Evolutionary conservation across 2,329 filamentous ascomycete genomes (phyloP).

Genomic region (Ustulina deusta): DNA sequence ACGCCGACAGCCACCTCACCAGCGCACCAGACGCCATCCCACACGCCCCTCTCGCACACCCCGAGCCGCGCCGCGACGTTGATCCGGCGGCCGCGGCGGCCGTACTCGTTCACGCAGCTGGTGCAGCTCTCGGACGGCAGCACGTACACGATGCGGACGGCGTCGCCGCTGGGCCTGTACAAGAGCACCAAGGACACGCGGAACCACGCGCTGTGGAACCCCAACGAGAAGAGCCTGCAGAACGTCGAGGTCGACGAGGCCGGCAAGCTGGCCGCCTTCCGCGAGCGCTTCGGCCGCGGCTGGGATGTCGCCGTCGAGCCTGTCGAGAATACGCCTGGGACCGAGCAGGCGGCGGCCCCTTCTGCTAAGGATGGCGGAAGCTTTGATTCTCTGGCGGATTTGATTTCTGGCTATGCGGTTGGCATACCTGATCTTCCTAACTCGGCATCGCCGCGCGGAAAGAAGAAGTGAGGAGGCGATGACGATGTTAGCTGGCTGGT

Average conservation of each 20-base stretch:
- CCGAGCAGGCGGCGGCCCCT: constrained; percentile 29
- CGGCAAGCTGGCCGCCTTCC: constrained; percentile 86
- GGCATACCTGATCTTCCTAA: constrained; percentile 19
- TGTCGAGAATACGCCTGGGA: constrained; percentile 44
- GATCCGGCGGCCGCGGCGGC: constrained; percentile 86
- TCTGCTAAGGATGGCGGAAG: constrained; percentile 46
- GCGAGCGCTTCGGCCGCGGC: constrained; percentile 82
- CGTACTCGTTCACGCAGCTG: constrained; percentile 98
- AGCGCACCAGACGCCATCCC: constrained; percentile 33
- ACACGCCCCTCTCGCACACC: constrained; percentile 51
- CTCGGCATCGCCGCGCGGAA: constrained; percentile 52
- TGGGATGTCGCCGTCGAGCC: constrained; percentile 71
- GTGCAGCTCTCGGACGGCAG: constrained; percentile 92
- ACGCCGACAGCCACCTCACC: constrained; percentile 38
- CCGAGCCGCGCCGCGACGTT: constrained; percentile 87
- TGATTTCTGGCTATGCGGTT: constrained; percentile 63
- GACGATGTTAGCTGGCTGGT: background rate
- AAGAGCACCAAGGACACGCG: constrained; percentile 81
- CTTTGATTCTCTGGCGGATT: constrained; percentile 59
- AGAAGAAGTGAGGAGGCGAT: constrained; percentile 58
- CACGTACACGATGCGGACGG: constrained; percentile 83
- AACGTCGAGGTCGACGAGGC: constrained; percentile 97
- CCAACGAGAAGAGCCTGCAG: constrained; percentile 79
- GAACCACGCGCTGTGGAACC: constrained; percentile 94
- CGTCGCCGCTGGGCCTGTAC: constrained; percentile 73